phyloP scores from a whole-genome alignment of 257 asterid species.

The Solanum ossicruentum region DNA sequence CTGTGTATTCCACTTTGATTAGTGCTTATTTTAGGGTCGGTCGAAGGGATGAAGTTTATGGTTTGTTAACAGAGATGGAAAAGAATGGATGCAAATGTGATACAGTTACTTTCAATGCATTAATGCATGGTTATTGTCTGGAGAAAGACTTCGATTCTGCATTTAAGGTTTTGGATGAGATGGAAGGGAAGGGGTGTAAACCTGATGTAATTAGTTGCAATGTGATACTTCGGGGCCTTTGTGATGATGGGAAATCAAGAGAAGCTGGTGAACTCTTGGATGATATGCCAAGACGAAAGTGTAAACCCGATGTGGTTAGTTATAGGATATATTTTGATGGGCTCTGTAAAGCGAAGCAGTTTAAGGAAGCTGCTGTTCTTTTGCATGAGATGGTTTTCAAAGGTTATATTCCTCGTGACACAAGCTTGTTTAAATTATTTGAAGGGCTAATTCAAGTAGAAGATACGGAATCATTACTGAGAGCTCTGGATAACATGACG shows the following conservation, averaged over 20 bases:
- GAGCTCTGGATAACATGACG: conserved; percentile 27
- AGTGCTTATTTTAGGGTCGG: conserved; percentile 46
- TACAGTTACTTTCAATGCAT: conserved; percentile 48
- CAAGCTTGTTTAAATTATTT: conserved; percentile 23
- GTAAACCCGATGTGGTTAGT: conserved; percentile 56
- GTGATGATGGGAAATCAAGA: conserved; percentile 30
- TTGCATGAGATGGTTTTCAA: conserved; percentile 68
- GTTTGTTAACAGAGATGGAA: conserved; percentile 51
- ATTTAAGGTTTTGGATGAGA: conserved; percentile 29
- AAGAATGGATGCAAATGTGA: conserved; percentile 41
- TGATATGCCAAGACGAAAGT: conserved; percentile 58
- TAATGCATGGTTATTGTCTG: conserved; percentile 50
- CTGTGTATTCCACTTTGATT: conserved; percentile 60
- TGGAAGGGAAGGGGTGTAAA: conserved; percentile 51
- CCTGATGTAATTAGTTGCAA: conserved; percentile 62
- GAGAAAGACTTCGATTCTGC: conserved; percentile 55
- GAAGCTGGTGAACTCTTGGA: conserved; percentile 62
- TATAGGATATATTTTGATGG: conserved; percentile 55
- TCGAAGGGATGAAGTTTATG: conserved; percentile 27
- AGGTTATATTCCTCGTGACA: conserved; percentile 40
- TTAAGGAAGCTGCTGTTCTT: conserved; percentile 42
- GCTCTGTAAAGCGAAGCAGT: conserved; percentile 38
- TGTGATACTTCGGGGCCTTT: conserved; percentile 40
- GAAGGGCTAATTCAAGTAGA: conserved; percentile 17
- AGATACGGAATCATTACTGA: conserved; percentile 19